Percentiles rank a stretch among this genome's conserved stretches.
phyloP scores from a whole-genome alignment of 257 asterid genomes.

The Apocynum venetum region DNA sequence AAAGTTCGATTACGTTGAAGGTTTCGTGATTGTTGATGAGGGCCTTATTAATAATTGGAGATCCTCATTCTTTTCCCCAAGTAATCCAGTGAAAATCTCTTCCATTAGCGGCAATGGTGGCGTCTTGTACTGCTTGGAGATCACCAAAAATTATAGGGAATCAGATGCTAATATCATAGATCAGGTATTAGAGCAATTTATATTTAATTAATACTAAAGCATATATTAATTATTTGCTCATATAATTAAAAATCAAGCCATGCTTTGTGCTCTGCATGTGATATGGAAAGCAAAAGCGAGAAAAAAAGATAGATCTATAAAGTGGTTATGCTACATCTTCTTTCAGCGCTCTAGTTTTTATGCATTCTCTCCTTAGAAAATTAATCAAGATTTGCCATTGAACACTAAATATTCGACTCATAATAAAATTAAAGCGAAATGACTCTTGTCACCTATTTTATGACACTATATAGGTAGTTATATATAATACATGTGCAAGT shows the following conservation, averaged over 20 bases:
- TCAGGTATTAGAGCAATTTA: slow-evolving; percentile 28
- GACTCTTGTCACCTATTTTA: no score
- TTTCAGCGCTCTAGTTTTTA: background rate
- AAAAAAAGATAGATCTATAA: slow-evolving; percentile 16
- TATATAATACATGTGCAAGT: no score
- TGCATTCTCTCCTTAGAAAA: background rate
- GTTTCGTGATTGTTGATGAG: slow-evolving; percentile 71
- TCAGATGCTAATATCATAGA: slow-evolving; percentile 37
- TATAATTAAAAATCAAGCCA: background rate
- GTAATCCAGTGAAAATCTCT: slow-evolving; percentile 63
- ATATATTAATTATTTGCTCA: background rate
- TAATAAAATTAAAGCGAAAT: no score
- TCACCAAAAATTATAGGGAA: slow-evolving; percentile 54
- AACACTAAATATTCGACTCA: no score
- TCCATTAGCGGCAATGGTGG: slow-evolving; percentile 42
- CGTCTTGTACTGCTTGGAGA: slow-evolving; percentile 65
- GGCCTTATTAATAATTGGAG: slow-evolving; percentile 81
- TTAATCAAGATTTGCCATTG: background rate
- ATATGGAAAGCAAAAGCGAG: slow-evolving; percentile 20
- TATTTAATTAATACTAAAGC: no score
- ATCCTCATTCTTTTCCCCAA: slow-evolving; percentile 70
- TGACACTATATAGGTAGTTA: no score
- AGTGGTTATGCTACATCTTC: background rate
- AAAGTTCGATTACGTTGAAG: slow-evolving; percentile 73
- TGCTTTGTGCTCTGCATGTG: slow-evolving; percentile 25